Evolutionary conservation across 2,329 filamentous ascomycete species (phyloP).

Genomic region (Cercospora beticola): DNA sequence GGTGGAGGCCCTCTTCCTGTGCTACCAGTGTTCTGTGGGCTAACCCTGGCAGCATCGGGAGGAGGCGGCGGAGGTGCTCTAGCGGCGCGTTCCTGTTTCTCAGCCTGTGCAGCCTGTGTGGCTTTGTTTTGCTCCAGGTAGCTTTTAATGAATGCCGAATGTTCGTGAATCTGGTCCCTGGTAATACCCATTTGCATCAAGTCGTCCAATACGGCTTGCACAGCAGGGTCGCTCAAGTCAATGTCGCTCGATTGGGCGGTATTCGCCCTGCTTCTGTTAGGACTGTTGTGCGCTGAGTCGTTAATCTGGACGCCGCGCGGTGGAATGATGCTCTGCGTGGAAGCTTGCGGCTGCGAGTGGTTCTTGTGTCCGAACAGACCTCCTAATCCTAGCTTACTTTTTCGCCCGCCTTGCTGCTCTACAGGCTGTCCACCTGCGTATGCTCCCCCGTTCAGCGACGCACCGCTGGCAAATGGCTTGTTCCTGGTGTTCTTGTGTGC

Average conservation of each 20-base stretch:
- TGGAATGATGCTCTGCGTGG: constrained; percentile 52
- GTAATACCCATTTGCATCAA: constrained; percentile 65
- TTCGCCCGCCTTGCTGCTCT: constrained; percentile 19
- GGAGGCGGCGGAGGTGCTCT: constrained; percentile 64
- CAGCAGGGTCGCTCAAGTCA: constrained; percentile 62
- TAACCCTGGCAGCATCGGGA: constrained; percentile 49
- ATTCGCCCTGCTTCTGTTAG: constrained; percentile 24
- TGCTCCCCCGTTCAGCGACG: constrained; percentile 21
- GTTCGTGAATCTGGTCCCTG: constrained; percentile 65
- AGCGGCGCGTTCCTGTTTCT: constrained; percentile 50
- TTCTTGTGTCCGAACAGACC: constrained; percentile 31
- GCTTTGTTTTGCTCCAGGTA: constrained; percentile 65
- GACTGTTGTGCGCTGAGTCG: constrained; percentile 33
- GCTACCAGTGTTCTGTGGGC: constrained; percentile 62
- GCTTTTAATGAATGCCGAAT: constrained; percentile 66
- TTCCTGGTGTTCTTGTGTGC: constrained; percentile 19
- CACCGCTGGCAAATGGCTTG: constrained; percentile 32
- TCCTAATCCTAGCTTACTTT: constrained; percentile 27
- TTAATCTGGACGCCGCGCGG: constrained; percentile 39
- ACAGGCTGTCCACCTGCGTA: constrained; percentile 15
- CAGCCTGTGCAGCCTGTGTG: constrained; percentile 46
- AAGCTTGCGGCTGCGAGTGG: constrained; percentile 38
- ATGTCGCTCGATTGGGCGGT: constrained; percentile 46
- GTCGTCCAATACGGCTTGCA: constrained; percentile 61
- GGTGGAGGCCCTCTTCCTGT: constrained; percentile 63